These are phyloP conservation scores for Esteya vermicola DNA, from an alignment of 2,329 filamentous ascomycete genomes.

Conservation along the genomic window DNA sequence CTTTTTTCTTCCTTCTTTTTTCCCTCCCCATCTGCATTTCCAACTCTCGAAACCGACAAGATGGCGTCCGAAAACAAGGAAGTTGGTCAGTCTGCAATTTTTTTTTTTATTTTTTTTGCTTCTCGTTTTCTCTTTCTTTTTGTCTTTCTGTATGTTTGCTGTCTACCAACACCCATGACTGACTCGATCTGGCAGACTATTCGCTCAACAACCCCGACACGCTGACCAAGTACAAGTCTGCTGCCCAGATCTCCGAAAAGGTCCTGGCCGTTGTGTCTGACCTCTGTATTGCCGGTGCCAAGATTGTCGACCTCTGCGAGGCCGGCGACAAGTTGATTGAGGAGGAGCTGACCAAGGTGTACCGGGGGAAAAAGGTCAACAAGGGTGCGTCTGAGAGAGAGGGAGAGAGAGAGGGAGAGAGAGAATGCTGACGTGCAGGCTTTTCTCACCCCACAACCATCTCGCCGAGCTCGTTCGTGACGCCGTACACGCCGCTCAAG, in stretches of 20 bases:
- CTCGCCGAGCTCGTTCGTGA: conserved; percentile 87
- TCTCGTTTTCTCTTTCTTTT: not conserved
- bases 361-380: conserved; percentile 91
- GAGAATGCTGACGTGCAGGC: conserved; percentile 31
- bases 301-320: conserved; percentile 89
- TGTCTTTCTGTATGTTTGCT: not conserved
- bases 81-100: conserved; percentile 22
- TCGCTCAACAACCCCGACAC: conserved; percentile 84
- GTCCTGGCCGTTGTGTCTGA: conserved; percentile 73
- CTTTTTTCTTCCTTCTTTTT: not conserved
- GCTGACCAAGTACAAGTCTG: conserved; percentile 98
- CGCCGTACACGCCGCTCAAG: conserved; percentile 85
- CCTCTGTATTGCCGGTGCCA: conserved; percentile 68
- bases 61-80: conserved; percentile 27
- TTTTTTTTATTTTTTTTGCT: not conserved
- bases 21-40: not conserved
- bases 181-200: conserved; percentile 48
- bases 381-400: conserved; percentile 51
- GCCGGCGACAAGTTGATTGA: conserved; percentile 90
- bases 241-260: conserved; percentile 88
- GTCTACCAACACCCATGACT: not conserved
- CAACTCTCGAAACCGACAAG: conserved; percentile 16
- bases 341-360: conserved; percentile 89
- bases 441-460: conserved; percentile 90
- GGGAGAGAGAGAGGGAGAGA: not conserved